Percentiles rank a stretch among this genome's conserved stretches.
phyloP scores from a whole-genome alignment of 352 stramenopile species.

The Pythium scleroteichum region DNA sequence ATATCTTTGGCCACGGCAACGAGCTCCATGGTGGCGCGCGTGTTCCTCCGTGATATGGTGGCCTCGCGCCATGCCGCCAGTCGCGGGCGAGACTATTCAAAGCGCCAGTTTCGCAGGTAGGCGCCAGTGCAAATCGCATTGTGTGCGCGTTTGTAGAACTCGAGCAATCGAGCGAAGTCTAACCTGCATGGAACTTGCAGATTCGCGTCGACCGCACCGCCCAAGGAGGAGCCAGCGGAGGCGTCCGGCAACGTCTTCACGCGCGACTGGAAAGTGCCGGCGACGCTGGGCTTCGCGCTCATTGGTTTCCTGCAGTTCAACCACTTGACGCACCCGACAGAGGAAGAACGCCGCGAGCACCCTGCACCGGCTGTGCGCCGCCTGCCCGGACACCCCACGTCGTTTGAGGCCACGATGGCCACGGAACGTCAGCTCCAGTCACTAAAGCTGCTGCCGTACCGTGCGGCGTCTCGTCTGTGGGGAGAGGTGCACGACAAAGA shows the following conservation, averaged over 20 bases:
- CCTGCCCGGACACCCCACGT: slow-evolving; percentile 33
- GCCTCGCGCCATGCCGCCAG: slow-evolving; percentile 1
- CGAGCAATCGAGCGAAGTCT: background rate
- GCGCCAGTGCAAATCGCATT: background rate
- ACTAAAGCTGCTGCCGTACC: slow-evolving; percentile 79
- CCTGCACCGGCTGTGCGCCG: slow-evolving; percentile 46
- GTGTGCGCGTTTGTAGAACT: background rate
- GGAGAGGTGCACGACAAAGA: slow-evolving; percentile 78
- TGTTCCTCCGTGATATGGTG: slow-evolving; percentile 21
- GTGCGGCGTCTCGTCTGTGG: slow-evolving; percentile 74
- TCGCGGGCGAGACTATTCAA: background rate
- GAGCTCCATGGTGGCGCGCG: slow-evolving; percentile 16
- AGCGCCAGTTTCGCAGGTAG: slow-evolving; percentile 23
- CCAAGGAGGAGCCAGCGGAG: slow-evolving; percentile 21
- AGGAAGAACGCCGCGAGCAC: slow-evolving; percentile 30
- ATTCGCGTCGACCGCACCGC: slow-evolving; percentile 16
- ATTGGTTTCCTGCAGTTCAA: slow-evolving; percentile 74
- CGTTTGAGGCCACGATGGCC: slow-evolving; percentile 44
- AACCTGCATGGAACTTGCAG: background rate
- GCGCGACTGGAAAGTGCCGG: slow-evolving; percentile 69
- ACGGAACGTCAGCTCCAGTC: slow-evolving; percentile 71
- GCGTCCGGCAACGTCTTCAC: slow-evolving; percentile 31
- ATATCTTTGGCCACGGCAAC: slow-evolving; percentile 15
- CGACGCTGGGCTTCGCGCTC: slow-evolving; percentile 60
- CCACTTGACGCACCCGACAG: slow-evolving; percentile 42